Base-by-base conservation (phyloP, 169 alveolate species). In the Plasmodium blacklocki region DNA sequence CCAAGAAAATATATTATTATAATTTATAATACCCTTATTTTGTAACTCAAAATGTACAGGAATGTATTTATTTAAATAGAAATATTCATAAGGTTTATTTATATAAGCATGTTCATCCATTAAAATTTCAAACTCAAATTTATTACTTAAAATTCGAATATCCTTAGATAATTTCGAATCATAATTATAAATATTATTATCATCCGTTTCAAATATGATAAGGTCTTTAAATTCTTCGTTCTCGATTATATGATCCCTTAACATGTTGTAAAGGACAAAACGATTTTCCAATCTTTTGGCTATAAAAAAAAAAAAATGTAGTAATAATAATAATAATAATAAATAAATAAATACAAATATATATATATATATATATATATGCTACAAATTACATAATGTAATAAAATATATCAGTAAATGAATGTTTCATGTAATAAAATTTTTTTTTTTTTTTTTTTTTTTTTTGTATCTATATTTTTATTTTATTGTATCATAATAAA, bases 31-130 rank as follows among this genome's bases (percentile, higher is more conserved):
- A 56, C 74, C 89, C 67, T 76, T 64, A 64, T 76, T 66, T 50
- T 76, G 89, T 29, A 76, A 68, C 56, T 76, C 89, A 32, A 76
- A 64, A 18, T 76, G 89, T 8, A 76, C 45, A 47, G 89, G 39
- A 50, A n/a, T 4, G 29, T 76, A 49, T 1, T 76, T 58, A 49
- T 76, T 76, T 66, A 63, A 19, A 56, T 64, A 66, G 56, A 76
- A 76, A 45, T 76, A 66, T 23, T 64, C 64, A 52, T 49, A 49
- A 49, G 45, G 52, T 18, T 63, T 60, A 43, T 76, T 76, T 76
- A 29, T 5, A 58, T 26, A 64, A 19, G 67, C 70, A 23, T 59
- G 29, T 49, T 59, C 74, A 56, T 66, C 76, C 68, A 76, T 76
- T 68, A 76, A 52, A 63, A 76, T 47, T 64, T 76, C 89, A 23